These are phyloP conservation scores for Acanthamoeba healyi DNA, from an alignment of 208 protist genomes.

Conservation along the genomic window DNA sequence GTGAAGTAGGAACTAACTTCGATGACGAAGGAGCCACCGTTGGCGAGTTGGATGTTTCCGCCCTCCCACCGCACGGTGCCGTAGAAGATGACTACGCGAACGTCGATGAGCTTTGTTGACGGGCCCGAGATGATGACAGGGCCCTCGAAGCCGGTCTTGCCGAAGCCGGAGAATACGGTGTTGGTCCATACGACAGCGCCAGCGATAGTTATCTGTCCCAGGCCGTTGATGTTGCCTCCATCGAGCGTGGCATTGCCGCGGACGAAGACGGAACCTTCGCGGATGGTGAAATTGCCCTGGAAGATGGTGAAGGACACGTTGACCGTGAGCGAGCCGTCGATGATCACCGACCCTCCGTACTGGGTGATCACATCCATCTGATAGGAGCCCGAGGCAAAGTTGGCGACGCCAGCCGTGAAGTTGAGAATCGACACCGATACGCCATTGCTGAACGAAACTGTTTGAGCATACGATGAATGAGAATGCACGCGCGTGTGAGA, in stretches of 20 bases:
- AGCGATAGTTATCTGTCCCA: slow-evolving; percentile 52
- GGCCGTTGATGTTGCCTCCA: slow-evolving; percentile 63
- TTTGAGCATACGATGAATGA: too few species aligned
- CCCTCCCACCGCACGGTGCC: slow-evolving; percentile 47
- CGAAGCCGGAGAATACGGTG: slow-evolving; percentile 67
- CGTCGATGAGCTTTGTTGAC: slow-evolving; percentile 68
- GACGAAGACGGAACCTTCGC: slow-evolving; percentile 25
- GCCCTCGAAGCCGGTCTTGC: slow-evolving; percentile 55
- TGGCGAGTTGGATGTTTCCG: slow-evolving; percentile 63
- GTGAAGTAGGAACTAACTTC: neutral
- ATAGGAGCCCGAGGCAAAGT: slow-evolving; percentile 56
- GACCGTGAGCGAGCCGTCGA: slow-evolving; percentile 54
- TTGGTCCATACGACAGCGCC: slow-evolving; percentile 58
- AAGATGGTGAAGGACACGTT: slow-evolving; percentile 59
- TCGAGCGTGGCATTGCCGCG: slow-evolving; percentile 10
- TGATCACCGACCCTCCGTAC: slow-evolving; percentile 18
- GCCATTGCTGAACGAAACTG: slow-evolving; percentile 49
- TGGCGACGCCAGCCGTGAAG: slow-evolving; percentile 48
- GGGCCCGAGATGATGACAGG: slow-evolving; percentile 35
- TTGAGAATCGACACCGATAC: slow-evolving; percentile 64
- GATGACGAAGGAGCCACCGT: slow-evolving; percentile 64
- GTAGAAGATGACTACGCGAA: slow-evolving; percentile 7
- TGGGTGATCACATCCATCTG: slow-evolving; percentile 35
- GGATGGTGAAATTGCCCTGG: slow-evolving; percentile 48
- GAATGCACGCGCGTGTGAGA: too few species aligned